Evolutionary conservation across 345 rosid species (phyloP).

Genomic region (Leavenworthia alabamica): DNA sequence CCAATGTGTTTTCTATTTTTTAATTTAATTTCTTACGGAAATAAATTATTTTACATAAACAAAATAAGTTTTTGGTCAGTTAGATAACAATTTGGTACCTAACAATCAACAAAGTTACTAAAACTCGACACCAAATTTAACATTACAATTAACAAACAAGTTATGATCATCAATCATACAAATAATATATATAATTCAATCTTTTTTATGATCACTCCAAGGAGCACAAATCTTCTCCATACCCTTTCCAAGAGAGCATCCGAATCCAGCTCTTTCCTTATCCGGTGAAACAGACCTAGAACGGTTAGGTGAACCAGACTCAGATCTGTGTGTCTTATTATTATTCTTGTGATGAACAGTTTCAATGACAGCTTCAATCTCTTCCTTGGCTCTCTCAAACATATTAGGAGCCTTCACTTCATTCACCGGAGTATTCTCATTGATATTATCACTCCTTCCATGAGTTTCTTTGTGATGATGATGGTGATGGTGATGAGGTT

Average conservation of each 20-base stretch:
- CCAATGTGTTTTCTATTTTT: no score
- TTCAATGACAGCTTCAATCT: conserved; percentile 44
- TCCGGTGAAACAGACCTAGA: conserved; percentile 20
- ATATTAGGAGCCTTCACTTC: conserved; percentile 56
- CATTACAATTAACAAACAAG: conserved; percentile 1
- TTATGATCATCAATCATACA: conserved; percentile 1
- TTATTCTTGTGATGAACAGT: conserved; percentile 41
- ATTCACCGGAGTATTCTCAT: conserved; percentile 36
- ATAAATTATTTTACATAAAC: no score
- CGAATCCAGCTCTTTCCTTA: conserved; percentile 38
- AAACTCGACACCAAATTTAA: conserved; percentile 1
- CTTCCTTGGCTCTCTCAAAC: conserved; percentile 51
- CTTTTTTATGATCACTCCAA: conserved; percentile 19
- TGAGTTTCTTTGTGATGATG: conserved; percentile 36
- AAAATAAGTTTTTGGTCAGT: not conserved
- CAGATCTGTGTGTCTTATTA: conserved; percentile 16
- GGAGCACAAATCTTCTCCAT: conserved; percentile 47
- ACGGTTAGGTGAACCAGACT: not conserved
- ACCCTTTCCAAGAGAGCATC: conserved; percentile 39
- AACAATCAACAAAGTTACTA: not conserved
- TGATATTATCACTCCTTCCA: conserved; percentile 39
- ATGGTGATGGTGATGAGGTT: conserved; percentile 11
- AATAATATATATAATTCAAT: conserved; percentile 13
- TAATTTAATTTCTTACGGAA: no score
- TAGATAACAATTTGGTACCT: not conserved